A percentile compares a stretch with the other conserved stretches of the same genome.
Conservation (phyloP, 1,139 yeast genomes). For the Yarrowia galli region DNA sequence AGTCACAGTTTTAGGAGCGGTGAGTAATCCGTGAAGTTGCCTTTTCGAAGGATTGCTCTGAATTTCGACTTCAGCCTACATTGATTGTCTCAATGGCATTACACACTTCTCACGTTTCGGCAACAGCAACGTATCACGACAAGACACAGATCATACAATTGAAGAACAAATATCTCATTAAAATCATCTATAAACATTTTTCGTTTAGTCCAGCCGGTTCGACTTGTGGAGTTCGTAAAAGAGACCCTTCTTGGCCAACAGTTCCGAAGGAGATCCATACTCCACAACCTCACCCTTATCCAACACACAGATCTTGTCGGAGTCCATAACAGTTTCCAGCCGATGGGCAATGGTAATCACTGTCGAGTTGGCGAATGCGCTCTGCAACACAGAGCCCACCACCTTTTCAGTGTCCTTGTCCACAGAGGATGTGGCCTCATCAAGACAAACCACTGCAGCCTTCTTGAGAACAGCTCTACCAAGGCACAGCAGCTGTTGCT, state of each 20-base stretch:
- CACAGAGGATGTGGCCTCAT: constrained; percentile 96
- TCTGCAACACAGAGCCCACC: constrained; percentile 88
- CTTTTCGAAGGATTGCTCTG: too few species aligned
- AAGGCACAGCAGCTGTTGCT: constrained; percentile 90
- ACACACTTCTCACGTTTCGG: too few species aligned
- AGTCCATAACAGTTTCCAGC: constrained; percentile 89
- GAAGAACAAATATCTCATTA: background rate
- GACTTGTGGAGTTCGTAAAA: constrained; percentile 60
- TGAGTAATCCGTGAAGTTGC: too few species aligned
- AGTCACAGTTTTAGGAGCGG: too few species aligned
- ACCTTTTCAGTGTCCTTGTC: constrained; percentile 92
- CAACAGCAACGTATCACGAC: too few species aligned
- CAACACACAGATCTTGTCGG: constrained; percentile 90
- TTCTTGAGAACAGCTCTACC: constrained; percentile 86
- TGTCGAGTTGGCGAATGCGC: constrained; percentile 80
- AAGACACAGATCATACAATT: too few species aligned
- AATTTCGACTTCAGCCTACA: too few species aligned
- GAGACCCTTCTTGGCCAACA: constrained; percentile 62
- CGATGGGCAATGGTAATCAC: constrained; percentile 96
- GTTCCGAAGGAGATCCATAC: constrained; percentile 82
- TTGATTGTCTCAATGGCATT: too few species aligned
- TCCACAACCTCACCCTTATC: constrained; percentile 94
- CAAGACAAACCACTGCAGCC: constrained; percentile 86
- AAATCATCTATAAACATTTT: constrained; percentile 11
- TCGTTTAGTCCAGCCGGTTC: constrained; percentile 32